Conservation (phyloP, 495 filamentous ascomycete species). For the Aspergillus ostianus region DNA sequence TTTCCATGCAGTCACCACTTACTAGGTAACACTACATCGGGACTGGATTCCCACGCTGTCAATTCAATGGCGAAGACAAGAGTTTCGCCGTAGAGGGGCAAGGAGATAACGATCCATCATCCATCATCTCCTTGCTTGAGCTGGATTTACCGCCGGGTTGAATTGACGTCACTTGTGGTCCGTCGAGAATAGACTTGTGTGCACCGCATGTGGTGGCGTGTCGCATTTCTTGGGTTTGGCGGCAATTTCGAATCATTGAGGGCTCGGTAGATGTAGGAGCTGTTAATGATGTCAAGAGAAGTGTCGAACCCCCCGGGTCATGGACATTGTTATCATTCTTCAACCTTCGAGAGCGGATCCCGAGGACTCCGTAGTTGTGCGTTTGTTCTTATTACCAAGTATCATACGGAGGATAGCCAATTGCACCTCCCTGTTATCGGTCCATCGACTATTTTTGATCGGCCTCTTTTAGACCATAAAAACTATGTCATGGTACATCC, state of each 20-base stretch:
- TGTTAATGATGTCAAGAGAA: not conserved
- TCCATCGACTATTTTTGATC: not conserved
- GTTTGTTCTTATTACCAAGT: too few species aligned
- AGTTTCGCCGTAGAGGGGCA: too few species aligned
- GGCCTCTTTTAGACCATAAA: not conserved
- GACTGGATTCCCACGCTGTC: too few species aligned
- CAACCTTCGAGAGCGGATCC: too few species aligned
- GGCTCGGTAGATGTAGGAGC: too few species aligned
- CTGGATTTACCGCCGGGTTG: not conserved
- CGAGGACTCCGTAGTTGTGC: too few species aligned
- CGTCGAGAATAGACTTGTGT: not conserved
- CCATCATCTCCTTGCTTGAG: not conserved
- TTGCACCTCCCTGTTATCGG: not conserved
- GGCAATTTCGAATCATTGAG: not conserved
- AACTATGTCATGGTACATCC: not conserved
- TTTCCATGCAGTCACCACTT: not conserved
- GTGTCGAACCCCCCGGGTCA: too few species aligned
- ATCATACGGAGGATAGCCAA: too few species aligned
- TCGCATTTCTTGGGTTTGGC: not conserved
- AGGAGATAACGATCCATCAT: too few species aligned
- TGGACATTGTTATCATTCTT: too few species aligned
- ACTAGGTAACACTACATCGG: too few species aligned
- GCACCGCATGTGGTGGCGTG: not conserved
- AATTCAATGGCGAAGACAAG: too few species aligned
- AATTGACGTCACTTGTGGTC: not conserved